Evolutionary conservation across 129 eudicot genomes (phyloP).

Genomic region (Centrapalus pauciflorus): DNA sequence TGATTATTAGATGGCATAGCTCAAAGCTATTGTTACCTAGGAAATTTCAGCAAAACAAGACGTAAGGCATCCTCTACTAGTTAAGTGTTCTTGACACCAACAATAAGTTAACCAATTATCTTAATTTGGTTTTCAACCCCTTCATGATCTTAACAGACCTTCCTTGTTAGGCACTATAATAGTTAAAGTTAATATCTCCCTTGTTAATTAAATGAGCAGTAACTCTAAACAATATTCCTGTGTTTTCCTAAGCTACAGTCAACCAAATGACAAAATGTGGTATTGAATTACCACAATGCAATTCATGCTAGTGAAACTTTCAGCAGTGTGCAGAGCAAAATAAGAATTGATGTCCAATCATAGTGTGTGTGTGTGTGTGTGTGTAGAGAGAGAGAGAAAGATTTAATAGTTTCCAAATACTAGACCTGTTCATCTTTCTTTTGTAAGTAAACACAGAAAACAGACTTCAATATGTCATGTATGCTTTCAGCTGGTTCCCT

Average conservation of each 20-base stretch:
- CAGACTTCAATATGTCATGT: slow-evolving; percentile 35
- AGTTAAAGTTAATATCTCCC: not conserved
- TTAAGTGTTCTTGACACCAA: not conserved
- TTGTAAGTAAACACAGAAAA: slow-evolving; percentile 27
- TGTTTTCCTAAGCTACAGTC: not conserved
- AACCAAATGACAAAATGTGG: not conserved
- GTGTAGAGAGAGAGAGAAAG: not conserved
- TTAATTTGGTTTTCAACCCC: not conserved
- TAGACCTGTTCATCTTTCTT: slow-evolving; percentile 40
- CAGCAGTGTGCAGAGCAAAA: not conserved
- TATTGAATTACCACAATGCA: slow-evolving; percentile 1
- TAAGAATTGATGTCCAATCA: not conserved
- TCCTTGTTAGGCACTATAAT: slow-evolving; percentile 2
- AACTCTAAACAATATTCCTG: not conserved
- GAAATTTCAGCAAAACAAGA: not conserved
- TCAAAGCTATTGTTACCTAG: not conserved
- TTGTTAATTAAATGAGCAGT: not conserved
- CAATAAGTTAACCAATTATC: not conserved
- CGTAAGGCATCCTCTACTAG: not conserved
- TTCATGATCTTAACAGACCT: not conserved
- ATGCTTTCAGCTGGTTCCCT: slow-evolving; percentile 44
- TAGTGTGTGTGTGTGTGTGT: not conserved
- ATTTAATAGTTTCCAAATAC: slow-evolving; percentile 8
- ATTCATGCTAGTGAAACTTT: slow-evolving; percentile 6
- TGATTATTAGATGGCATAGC: not conserved